These are phyloP conservation scores for Neurospora sp. DNA, from an alignment of 495 filamentous ascomycete genomes.

Conservation along the genomic window DNA sequence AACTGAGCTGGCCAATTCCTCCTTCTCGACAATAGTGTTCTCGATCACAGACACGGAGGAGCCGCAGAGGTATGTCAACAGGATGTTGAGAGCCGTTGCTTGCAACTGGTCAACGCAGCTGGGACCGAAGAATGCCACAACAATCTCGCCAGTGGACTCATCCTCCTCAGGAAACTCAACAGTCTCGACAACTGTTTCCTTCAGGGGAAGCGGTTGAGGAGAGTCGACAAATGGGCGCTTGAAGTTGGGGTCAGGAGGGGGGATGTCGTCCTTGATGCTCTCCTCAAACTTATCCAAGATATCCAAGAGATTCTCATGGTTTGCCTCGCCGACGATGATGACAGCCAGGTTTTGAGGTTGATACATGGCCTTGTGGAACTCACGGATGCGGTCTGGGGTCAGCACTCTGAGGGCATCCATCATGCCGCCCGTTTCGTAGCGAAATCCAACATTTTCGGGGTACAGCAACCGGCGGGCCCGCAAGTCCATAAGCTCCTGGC, in stretches of 20 bases:
- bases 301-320: conserved; percentile 67
- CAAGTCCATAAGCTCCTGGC: conserved; percentile 75
- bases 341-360: conserved; percentile 92
- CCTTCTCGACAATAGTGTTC: conserved; percentile 85
- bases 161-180: conserved; percentile 96
- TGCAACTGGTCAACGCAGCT: conserved; percentile 53
- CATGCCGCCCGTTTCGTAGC: conserved; percentile 96
- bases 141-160: conserved; percentile 78
- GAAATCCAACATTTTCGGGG: conserved; percentile 80
- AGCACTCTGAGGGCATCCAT: conserved; percentile 82
- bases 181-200: conserved; percentile 57
- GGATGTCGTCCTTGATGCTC: conserved; percentile 71
- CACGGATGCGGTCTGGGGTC: conserved; percentile 78
- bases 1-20: conserved; percentile 79
- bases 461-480: conserved; percentile 69
- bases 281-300: conserved; percentile 84
- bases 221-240: conserved; percentile 86
- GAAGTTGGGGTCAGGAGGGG: conserved; percentile 62
- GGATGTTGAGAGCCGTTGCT: conserved; percentile 61
- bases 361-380: conserved; percentile 95
- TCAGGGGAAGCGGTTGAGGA: conserved; percentile 57
- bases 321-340: conserved; percentile 79
- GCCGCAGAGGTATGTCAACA: conserved; percentile 77
- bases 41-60: conserved; percentile 89
- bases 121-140: conserved; percentile 78